A percentile compares a stretch with the other conserved stretches of the same genome.
Evolutionary conservation across 75 land plant genomes (phyloP).

Genomic region (Isoetes taiwanensis): DNA sequence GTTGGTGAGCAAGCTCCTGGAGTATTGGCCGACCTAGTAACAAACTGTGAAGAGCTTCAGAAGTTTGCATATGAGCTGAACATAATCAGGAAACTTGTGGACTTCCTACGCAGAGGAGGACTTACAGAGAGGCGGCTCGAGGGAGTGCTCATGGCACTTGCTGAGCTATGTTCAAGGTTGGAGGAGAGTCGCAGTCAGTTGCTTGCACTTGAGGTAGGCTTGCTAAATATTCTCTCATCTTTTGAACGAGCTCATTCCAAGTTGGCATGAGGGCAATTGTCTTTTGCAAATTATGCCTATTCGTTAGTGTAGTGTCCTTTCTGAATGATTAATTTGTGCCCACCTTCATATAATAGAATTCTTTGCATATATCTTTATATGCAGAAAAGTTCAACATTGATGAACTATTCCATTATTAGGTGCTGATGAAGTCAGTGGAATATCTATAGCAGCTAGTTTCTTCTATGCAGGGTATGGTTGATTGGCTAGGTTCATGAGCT

Average conservation of each 20-base stretch:
- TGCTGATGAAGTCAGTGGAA: no score
- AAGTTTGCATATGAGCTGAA: conserved; percentile 43
- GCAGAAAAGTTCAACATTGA: no score
- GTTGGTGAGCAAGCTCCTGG: conserved; percentile 82
- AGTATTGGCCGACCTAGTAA: conserved; percentile 53
- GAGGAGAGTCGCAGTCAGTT: conserved; percentile 56
- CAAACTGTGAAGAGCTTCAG: conserved; percentile 63
- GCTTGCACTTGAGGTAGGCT: conserved; percentile 22
- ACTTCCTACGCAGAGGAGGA: conserved; percentile 28
- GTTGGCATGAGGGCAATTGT: no score
- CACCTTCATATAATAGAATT: no score
- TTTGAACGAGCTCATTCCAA: no score
- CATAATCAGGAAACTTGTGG: conserved; percentile 60
- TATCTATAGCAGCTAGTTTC: no score
- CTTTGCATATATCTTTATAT: no score
- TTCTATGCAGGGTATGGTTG: no score
- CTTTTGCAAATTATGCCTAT: no score
- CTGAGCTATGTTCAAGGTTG: conserved; percentile 63
- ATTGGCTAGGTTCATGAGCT: no score
- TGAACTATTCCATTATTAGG: no score
- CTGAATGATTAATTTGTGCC: not conserved
- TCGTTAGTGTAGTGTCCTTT: not conserved
- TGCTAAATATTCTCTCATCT: no score
- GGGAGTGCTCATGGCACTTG: conserved; percentile 65
- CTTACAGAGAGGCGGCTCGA: conserved; percentile 39